Evolutionary conservation across 805 yeast genomes (phyloP).

Genomic region (Suhomyces sp.): DNA sequence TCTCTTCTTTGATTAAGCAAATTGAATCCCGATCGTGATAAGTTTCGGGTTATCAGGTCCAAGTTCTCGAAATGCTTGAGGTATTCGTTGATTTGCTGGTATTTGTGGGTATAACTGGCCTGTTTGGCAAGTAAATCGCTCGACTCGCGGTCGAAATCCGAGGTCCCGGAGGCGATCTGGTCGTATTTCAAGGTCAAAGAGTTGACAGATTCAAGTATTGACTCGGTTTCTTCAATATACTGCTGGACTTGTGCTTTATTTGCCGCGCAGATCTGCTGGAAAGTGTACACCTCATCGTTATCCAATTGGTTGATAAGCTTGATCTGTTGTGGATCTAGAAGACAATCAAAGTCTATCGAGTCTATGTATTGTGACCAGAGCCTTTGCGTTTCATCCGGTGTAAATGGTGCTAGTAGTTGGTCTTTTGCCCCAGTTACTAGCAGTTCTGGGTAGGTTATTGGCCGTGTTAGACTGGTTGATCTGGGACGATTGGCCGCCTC

Average conservation of each 20-base stretch:
- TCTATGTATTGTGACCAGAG: slow-evolving; percentile 33
- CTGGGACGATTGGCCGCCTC: background rate
- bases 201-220: slow-evolving; percentile 44
- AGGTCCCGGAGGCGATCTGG: slow-evolving; percentile 59
- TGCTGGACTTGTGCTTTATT: slow-evolving; percentile 18
- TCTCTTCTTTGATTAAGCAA: slow-evolving; percentile 52
- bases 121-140: slow-evolving; percentile 48
- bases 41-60: slow-evolving; percentile 62
- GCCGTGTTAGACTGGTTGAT: background rate
- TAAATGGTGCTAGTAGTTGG: slow-evolving; percentile 30
- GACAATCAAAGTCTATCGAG: slow-evolving; percentile 40
- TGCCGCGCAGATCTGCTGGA: slow-evolving; percentile 30
- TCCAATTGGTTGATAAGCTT: slow-evolving; percentile 35
- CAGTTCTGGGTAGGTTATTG: background rate
- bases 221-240: slow-evolving; percentile 46
- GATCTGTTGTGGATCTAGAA: slow-evolving; percentile 41
- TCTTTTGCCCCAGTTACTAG: background rate
- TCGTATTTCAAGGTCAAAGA: slow-evolving; percentile 51
- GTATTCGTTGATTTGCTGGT: slow-evolving; percentile 44
- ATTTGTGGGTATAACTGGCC: slow-evolving; percentile 37
- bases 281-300: slow-evolving; percentile 31
- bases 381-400: slow-evolving; percentile 30
- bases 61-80: slow-evolving; percentile 65
- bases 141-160: slow-evolving; percentile 59
- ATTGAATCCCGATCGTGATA: slow-evolving; percentile 65